Evolutionary conservation across 2,329 filamentous ascomycete species (phyloP).

Genomic region (Trichoderma atrobrunneum): DNA sequence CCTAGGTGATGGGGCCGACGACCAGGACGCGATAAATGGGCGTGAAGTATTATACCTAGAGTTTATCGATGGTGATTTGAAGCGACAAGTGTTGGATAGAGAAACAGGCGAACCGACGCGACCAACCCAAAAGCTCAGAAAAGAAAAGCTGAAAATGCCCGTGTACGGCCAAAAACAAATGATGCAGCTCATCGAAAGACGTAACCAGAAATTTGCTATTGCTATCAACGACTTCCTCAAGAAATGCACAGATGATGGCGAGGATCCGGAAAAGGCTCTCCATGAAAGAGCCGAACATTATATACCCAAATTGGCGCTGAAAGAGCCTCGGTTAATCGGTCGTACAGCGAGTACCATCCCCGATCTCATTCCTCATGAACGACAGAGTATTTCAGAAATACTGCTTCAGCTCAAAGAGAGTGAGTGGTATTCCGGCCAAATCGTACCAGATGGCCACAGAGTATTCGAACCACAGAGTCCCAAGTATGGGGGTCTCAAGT

Average conservation of each 20-base stretch:
- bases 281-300: constrained; percentile 55
- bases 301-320: constrained; percentile 59
- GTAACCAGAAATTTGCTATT: constrained; percentile 77
- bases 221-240: constrained; percentile 77
- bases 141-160: constrained; percentile 86
- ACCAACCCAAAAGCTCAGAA: constrained; percentile 63
- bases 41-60: constrained; percentile 84
- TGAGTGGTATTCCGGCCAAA: constrained; percentile 87
- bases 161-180: constrained; percentile 92
- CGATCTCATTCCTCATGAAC: constrained; percentile 71
- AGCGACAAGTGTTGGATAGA: constrained; percentile 68
- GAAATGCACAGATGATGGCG: constrained; percentile 60
- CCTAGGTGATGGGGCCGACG: constrained; percentile 30
- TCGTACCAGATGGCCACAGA: constrained; percentile 88
- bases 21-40: constrained; percentile 30
- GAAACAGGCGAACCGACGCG: constrained; percentile 72
- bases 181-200: constrained; percentile 81
- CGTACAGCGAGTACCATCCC: constrained; percentile 53
- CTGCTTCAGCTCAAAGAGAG: constrained; percentile 76
- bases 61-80: constrained; percentile 87
- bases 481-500: constrained; percentile 78
- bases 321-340: constrained; percentile 30
- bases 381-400: constrained; percentile 80
- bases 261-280: constrained; percentile 68
- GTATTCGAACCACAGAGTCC: constrained; percentile 84